A percentile compares a stretch with the other conserved stretches of the same genome.
These are phyloP conservation scores for Phialophora tarda DNA, from an alignment of 2,329 filamentous ascomycete genomes.

Conservation along the genomic window DNA sequence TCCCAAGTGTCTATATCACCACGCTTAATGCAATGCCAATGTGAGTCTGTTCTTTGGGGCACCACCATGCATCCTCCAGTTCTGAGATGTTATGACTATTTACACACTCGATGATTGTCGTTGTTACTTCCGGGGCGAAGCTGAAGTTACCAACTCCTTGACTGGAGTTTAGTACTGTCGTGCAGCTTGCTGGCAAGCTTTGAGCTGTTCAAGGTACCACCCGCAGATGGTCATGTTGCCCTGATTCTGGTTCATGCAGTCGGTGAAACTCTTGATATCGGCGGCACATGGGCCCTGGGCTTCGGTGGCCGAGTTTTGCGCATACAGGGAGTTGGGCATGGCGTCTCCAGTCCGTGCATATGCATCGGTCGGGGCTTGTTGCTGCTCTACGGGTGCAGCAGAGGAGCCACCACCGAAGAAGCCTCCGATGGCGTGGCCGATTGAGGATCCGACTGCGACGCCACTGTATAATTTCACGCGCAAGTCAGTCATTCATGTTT, in stretches of 20 bases:
- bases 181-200: constrained; percentile 81
- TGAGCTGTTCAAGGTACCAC: constrained; percentile 98
- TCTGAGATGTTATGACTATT: constrained; percentile 2
- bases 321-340: constrained; percentile 55
- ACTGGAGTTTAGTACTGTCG: constrained; percentile 63
- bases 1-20: neutral
- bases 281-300: constrained; percentile 71
- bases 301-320: constrained; percentile 45
- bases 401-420: constrained; percentile 74
- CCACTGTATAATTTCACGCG: constrained; percentile 63
- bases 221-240: constrained; percentile 95
- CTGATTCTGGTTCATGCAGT: constrained; percentile 93
- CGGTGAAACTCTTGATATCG: constrained; percentile 84
- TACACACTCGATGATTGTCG: neutral
- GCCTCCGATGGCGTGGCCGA: constrained; percentile 92
- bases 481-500: constrained; percentile 15
- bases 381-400: constrained; percentile 59
- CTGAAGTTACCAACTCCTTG: neutral
- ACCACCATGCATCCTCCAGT: neutral
- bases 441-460: constrained; percentile 92
- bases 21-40: constrained; percentile 2
- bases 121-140: neutral
- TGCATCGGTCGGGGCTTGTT: constrained; percentile 53
- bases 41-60: neutral
- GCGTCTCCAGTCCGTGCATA: constrained; percentile 41